Conservation (phyloP, 345 rosid genomes). For the Populus ilicifolia region DNA sequence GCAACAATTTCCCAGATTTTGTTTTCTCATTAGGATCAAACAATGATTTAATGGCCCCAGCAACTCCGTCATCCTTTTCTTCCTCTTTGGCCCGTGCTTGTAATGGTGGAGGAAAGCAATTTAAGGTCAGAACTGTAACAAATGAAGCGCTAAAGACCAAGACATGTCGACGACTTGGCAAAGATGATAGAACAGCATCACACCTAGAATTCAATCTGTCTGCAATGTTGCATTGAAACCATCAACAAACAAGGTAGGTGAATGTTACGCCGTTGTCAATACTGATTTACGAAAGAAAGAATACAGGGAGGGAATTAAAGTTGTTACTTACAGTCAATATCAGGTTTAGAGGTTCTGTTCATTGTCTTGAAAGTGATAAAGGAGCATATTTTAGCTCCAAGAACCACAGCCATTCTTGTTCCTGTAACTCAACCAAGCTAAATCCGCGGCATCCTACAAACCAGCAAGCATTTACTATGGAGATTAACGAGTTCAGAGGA, state of each 20-base stretch:
- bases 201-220: slow-evolving; percentile 31
- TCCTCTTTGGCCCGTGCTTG: slow-evolving; percentile 43
- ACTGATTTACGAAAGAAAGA: background rate
- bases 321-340: slow-evolving; percentile 22
- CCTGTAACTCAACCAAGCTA: background rate
- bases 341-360: slow-evolving; percentile 15
- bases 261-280: background rate
- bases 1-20: slow-evolving; percentile 69
- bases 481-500: background rate
- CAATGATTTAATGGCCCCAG: slow-evolving; percentile 59
- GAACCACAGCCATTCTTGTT: slow-evolving; percentile 29
- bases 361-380: background rate
- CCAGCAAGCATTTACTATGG: background rate
- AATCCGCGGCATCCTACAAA: background rate
- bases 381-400: slow-evolving; percentile 27
- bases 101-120: slow-evolving; percentile 22
- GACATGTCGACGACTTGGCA: slow-evolving; percentile 33
- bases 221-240: slow-evolving; percentile 13
- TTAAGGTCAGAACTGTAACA: slow-evolving; percentile 28
- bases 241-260: background rate
- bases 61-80: slow-evolving; percentile 48
- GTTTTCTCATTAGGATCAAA: slow-evolving; percentile 79
- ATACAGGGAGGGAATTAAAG: no score
- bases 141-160: slow-evolving; percentile 31
- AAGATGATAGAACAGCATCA: slow-evolving; percentile 11